Evolutionary conservation across 805 yeast species (phyloP).

Genomic region (Nakazawaea pomicola): DNA sequence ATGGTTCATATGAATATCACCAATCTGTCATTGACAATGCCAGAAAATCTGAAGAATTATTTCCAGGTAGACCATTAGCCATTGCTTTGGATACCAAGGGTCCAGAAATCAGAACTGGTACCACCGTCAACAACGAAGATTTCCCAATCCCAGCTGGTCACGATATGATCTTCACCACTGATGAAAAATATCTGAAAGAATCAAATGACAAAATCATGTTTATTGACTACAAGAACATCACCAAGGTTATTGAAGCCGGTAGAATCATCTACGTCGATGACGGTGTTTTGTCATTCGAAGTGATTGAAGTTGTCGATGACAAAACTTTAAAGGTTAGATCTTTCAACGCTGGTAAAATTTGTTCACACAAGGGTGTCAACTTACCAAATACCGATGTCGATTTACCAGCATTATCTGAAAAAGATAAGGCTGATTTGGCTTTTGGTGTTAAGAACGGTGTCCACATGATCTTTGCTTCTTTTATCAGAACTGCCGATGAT

Average conservation of each 20-base stretch:
- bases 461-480: constrained; percentile 98
- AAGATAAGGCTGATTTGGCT: constrained; percentile 86
- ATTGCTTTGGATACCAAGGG: constrained; percentile 99
- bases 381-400: constrained; percentile 98
- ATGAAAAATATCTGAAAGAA: constrained; percentile 64
- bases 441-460: constrained; percentile 98
- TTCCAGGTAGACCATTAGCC: constrained; percentile 95
- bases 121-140: constrained; percentile 76
- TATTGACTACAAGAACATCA: constrained; percentile 93
- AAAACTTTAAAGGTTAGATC: constrained; percentile 81
- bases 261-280: constrained; percentile 93
- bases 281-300: constrained; percentile 96
- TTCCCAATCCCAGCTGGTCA: constrained; percentile 81
- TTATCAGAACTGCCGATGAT: constrained; percentile 93
- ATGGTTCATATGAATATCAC: constrained; percentile 97
- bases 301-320: constrained; percentile 74
- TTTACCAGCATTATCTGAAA: constrained; percentile 95
- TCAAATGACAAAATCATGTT: constrained; percentile 81
- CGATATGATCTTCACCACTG: constrained; percentile 91
- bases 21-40: constrained; percentile 95
- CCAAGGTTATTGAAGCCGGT: constrained; percentile 87
- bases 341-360: constrained; percentile 91
- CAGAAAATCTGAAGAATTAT: constrained; percentile 85
- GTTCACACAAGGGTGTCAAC: constrained; percentile 98
- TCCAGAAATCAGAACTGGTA: constrained; percentile 99